Conservation (phyloP, 1,284 basidiomycete species). For the Malassezia vespertilionis region DNA sequence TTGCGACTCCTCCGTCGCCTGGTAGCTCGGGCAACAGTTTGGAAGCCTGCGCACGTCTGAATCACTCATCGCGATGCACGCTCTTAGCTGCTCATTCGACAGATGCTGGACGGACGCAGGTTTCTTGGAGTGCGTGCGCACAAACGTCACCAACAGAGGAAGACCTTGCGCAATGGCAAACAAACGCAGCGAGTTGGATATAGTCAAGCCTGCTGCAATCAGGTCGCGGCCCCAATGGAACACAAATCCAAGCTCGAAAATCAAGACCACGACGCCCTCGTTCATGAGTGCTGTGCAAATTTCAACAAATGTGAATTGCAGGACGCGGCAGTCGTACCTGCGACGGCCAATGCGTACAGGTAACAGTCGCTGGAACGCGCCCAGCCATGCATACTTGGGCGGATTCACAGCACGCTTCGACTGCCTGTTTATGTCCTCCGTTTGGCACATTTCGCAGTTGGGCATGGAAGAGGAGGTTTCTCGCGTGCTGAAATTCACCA, state of each 20-base stretch:
- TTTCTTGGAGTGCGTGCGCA: not conserved
- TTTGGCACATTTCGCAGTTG: not conserved
- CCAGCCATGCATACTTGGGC: slow-evolving; percentile 13
- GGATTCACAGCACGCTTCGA: not conserved
- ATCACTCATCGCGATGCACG: not conserved
- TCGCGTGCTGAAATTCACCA: not conserved
- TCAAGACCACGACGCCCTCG: slow-evolving; percentile 15
- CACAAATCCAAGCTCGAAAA: slow-evolving; percentile 10
- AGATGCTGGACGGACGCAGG: not conserved
- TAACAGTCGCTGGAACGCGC: slow-evolving; percentile 14
- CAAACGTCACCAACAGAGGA: not conserved
- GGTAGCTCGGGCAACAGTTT: not conserved
- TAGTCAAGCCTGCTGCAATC: slow-evolving; percentile 6
- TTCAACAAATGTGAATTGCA: slow-evolving; percentile 6
- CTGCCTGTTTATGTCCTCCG: not conserved
- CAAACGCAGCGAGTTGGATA: slow-evolving; percentile 7
- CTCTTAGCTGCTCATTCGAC: slow-evolving; percentile 3
- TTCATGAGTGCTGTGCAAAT: slow-evolving; percentile 4
- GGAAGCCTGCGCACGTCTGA: not conserved
- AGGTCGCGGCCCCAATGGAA: slow-evolving; percentile 11
- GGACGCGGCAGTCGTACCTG: slow-evolving; percentile 11
- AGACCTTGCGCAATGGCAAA: not conserved
- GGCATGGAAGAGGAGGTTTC: not conserved
- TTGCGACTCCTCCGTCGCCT: not conserved
- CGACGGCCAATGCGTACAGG: slow-evolving; percentile 4